Evolutionary conservation across 176 grass and related monocot species (phyloP).

Genomic region (Rhynchospora breviuscula): DNA sequence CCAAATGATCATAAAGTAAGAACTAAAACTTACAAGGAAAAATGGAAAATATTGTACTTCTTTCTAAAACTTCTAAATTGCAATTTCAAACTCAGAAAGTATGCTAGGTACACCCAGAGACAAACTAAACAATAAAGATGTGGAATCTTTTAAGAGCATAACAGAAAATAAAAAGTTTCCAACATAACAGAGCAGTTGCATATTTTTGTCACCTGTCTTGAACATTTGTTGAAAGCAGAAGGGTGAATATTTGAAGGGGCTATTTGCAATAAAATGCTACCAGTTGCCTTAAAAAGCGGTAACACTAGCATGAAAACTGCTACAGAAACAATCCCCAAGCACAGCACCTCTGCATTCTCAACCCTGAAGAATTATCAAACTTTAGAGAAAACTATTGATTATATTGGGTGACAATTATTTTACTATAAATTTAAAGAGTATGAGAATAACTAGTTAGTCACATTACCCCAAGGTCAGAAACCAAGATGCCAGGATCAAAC

Average conservation of each 20-base stretch:
- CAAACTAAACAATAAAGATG: neutral
- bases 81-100: neutral
- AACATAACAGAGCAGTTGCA: neutral
- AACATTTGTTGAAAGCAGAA: constrained; percentile 76
- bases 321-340: constrained; percentile 89
- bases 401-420: neutral
- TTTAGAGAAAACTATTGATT: neutral
- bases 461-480: constrained; percentile 85
- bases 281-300: constrained; percentile 85
- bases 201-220: constrained; percentile 56
- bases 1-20: neutral
- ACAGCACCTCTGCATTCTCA: constrained; percentile 91
- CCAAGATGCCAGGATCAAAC: constrained; percentile 97
- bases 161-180: neutral
- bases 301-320: constrained; percentile 88
- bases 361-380: constrained; percentile 39
- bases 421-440: neutral
- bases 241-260: constrained; percentile 73
- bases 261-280: constrained; percentile 78
- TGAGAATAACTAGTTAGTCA: neutral
- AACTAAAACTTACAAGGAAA: neutral
- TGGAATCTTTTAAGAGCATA: neutral
- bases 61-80: neutral
- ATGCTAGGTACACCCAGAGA: neutral
- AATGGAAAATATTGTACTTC: neutral